Evolutionary conservation across 148 eudicot species (phyloP), one percentile per base, ranked within the genome.

Genomic region (Silene conica): DNA sequence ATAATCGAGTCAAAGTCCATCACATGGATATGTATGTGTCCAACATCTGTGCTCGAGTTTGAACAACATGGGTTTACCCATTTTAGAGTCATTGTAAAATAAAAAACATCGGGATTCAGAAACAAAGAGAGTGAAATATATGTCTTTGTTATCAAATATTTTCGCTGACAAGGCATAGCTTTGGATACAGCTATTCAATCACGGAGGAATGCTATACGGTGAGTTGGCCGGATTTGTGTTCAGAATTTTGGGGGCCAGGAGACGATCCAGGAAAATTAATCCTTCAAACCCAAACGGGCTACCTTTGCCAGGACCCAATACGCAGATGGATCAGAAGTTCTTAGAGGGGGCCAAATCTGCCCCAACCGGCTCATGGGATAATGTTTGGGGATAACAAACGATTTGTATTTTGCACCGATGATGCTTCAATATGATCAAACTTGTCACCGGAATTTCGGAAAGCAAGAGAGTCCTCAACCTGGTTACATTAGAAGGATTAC

Each of bases 211-310:
- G 73, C 75, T 95, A 22, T 95, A 95, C 25, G 99, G 96, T 67
- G 99, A 95, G 89, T 85, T 95, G 74, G 99, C 99, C 14, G 86
- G 97, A 84, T 95, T 95, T 81, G 99, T 86, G 52, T 83, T 95
- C 54, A 88, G 92, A 80, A 55, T 92, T 23, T 75, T 95, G 74
- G 98, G 98, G 20, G 64, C 86, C n/a, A 79, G 75, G 85, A 81
- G 92, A 72, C 87, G 82, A 77, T 73, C 92, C 9, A 84, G 81
- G 65, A 86, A 78, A 78, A 74, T 85, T 67, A 84, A 73, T n/a
- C 87, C 87, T 46, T 80, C 88, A 20, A 92, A 90, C 12, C 79
- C 88, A 9, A 80, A 86, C 38, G 85, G 81, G 52, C 86, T 75
- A 25, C 88, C 87, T 7, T 87, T 87, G 66, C 86, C 90, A 55